Evolutionary conservation across 345 rosid genomes (phyloP).

Genomic region (Euphorbia lathyris): DNA sequence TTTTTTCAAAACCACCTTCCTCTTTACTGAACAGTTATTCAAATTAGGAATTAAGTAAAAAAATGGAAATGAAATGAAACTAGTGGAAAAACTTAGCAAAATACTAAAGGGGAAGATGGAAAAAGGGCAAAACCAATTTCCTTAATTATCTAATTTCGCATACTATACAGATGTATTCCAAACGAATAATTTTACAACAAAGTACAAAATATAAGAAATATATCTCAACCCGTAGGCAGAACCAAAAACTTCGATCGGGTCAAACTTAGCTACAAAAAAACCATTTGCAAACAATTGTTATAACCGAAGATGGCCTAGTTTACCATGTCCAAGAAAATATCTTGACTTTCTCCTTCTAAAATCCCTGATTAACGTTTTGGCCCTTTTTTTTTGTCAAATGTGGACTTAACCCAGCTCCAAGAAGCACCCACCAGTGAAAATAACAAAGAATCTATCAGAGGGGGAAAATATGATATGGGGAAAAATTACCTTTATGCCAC

Average conservation of each 20-base stretch:
- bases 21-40: neutral
- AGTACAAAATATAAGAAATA: constrained; percentile 9
- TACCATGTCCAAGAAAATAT: neutral
- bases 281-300: neutral
- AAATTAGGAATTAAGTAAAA: constrained; percentile 13
- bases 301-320: neutral
- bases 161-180: constrained; percentile 8
- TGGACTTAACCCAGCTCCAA: neutral
- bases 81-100: neutral
- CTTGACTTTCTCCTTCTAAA: neutral
- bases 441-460: no score
- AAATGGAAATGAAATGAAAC: neutral
- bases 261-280: neutral
- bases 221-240: constrained; percentile 4
- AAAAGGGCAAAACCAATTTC: no score
- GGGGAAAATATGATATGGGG: no score
- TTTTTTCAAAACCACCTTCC: constrained; percentile 19
- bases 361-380: neutral
- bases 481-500: constrained; percentile 1
- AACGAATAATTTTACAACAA: constrained; percentile 21
- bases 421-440: neutral
- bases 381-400: neutral
- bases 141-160: neutral
- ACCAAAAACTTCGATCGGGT: neutral
- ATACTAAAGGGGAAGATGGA: neutral